These are phyloP conservation scores for Fagopyrum esculentum DNA, from an alignment of 148 eudicot genomes.

Conservation along the genomic window DNA sequence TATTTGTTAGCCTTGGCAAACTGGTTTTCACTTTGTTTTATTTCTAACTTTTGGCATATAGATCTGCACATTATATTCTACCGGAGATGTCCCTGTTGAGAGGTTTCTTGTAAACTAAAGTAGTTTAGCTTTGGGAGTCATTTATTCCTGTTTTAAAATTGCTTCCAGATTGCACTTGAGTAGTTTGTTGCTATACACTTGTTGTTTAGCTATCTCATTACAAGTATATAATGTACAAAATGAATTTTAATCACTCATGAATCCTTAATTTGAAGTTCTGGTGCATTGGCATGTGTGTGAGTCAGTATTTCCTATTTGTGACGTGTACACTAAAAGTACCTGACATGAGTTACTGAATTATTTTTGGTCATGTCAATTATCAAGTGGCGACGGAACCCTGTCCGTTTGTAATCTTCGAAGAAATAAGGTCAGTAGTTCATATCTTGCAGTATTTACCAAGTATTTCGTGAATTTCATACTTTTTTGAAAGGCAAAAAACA, in stretches of 20 bases:
- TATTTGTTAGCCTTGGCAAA: background rate
- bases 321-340: background rate
- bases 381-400: constrained; percentile 90
- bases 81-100: background rate
- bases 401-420: constrained; percentile 91
- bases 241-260: background rate
- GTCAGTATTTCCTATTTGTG: background rate
- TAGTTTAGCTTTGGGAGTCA: background rate
- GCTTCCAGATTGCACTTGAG: background rate
- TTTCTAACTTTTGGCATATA: background rate
- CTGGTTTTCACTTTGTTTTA: background rate
- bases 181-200: background rate
- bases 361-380: constrained; percentile 14
- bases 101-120: background rate
- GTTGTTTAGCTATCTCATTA: background rate
- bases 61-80: background rate
- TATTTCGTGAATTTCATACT: background rate
- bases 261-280: background rate
- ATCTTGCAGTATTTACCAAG: background rate
- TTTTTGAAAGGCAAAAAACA: background rate
- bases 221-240: background rate
- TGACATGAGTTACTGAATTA: constrained; percentile 18
- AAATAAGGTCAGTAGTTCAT: constrained; percentile 50
- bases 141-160: background rate
- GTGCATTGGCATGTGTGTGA: background rate